Conservation (phyloP, 768 basidiomycete species). For the Boletus tylopilopsis region DNA sequence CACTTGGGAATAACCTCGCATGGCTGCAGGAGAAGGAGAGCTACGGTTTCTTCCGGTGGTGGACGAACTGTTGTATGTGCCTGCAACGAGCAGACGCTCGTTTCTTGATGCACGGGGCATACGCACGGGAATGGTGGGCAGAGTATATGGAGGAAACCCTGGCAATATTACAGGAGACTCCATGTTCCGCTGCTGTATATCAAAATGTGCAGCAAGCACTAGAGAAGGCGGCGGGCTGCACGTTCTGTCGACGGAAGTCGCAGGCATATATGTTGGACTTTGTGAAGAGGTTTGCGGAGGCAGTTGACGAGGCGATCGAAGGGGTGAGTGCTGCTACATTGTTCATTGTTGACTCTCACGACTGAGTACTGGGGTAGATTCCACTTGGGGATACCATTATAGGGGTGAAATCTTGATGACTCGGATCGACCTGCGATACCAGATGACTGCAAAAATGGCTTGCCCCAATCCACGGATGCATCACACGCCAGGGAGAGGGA, state of each 20-base stretch:
- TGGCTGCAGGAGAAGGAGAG: slow-evolving; percentile 25
- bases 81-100: slow-evolving; percentile 18
- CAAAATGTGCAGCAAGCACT: slow-evolving; percentile 17
- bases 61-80: slow-evolving; percentile 27
- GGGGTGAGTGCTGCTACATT: slow-evolving; percentile 13
- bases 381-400: slow-evolving; percentile 20
- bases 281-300: slow-evolving; percentile 19
- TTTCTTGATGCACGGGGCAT: slow-evolving; percentile 23
- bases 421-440: no score
- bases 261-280: slow-evolving; percentile 22
- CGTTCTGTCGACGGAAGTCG: slow-evolving; percentile 19
- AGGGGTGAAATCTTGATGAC: not conserved
- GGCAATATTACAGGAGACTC: slow-evolving; percentile 18
- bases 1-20: slow-evolving; percentile 16
- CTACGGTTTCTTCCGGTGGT: slow-evolving; percentile 26
- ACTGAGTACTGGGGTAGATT: slow-evolving; percentile 9
- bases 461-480: no score
- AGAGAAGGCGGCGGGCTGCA: slow-evolving; percentile 13
- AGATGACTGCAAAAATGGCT: no score
- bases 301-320: slow-evolving; percentile 18
- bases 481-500: not conserved
- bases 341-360: not conserved
- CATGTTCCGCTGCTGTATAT: slow-evolving; percentile 19
- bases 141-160: slow-evolving; percentile 30
- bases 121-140: slow-evolving; percentile 31